Evolutionary conservation across 2,329 filamentous ascomycete genomes (phyloP).

Genomic region (Trichoderma sp.): DNA sequence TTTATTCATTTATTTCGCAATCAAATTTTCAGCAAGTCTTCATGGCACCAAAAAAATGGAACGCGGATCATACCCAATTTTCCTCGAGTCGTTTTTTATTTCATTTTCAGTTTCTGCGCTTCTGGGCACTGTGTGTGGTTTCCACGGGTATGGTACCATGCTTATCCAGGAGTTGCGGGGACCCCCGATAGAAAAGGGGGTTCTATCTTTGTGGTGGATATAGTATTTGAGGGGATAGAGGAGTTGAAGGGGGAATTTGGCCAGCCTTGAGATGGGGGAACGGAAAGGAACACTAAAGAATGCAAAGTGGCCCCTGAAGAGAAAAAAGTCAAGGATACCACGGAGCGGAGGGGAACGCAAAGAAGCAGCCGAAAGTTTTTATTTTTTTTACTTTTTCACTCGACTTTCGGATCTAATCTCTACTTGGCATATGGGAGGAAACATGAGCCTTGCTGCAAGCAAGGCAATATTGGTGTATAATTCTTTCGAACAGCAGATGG

Average conservation of each 20-base stretch:
- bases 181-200: slow-evolving; percentile 26
- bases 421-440: slow-evolving; percentile 22
- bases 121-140: slow-evolving; percentile 19
- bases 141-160: slow-evolving; percentile 23
- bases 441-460: slow-evolving; percentile 12
- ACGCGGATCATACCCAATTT: slow-evolving; percentile 41
- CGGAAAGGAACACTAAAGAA: slow-evolving; percentile 35
- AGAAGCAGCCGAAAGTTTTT: slow-evolving; percentile 7
- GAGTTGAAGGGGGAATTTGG: slow-evolving; percentile 29
- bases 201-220: slow-evolving; percentile 28
- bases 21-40: slow-evolving; percentile 39
- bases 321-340: slow-evolving; percentile 21
- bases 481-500: slow-evolving; percentile 21
- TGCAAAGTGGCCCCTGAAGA: slow-evolving; percentile 32
- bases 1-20: slow-evolving; percentile 30
- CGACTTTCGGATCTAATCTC: slow-evolving; percentile 22
- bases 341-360: slow-evolving; percentile 23
- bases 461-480: slow-evolving; percentile 18
- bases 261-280: slow-evolving; percentile 30
- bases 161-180: slow-evolving; percentile 25
- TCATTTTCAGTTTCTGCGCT: slow-evolving; percentile 28
- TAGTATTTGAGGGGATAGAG: slow-evolving; percentile 32
- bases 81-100: slow-evolving; percentile 28
- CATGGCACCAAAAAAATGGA: slow-evolving; percentile 43
- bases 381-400: not conserved